Evolutionary conservation across 192 early-diverging fungal genomes (phyloP).

Genomic region (Linnemannia exigua): DNA sequence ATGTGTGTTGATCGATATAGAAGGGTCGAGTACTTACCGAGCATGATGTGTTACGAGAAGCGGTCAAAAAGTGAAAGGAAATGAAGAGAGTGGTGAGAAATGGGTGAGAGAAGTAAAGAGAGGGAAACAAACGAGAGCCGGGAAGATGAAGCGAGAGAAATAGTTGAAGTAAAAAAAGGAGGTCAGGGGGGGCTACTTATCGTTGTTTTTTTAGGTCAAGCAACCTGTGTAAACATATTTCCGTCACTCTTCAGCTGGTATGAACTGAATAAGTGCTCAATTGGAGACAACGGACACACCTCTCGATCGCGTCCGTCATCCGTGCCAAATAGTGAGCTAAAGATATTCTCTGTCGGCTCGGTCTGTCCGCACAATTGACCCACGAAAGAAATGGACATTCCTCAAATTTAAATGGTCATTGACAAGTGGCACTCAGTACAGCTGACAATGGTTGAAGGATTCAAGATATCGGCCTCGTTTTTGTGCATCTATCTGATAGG

Average conservation of each 20-base stretch:
- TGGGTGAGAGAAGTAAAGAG: not conserved
- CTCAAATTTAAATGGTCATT: too few species aligned
- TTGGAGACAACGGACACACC: not conserved
- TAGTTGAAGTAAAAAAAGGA: not conserved
- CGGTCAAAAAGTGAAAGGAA: not conserved
- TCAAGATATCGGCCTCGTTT: too few species aligned
- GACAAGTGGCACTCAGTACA: too few species aligned
- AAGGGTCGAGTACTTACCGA: constrained; percentile 12
- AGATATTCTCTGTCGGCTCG: too few species aligned
- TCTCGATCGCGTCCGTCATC: not conserved
- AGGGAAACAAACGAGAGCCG: constrained; percentile 8
- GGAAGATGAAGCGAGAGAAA: too few species aligned
- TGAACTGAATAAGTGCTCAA: not conserved
- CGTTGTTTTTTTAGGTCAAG: not conserved
- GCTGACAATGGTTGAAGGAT: too few species aligned
- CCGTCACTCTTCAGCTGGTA: not conserved
- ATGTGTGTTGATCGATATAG: not conserved
- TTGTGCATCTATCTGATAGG: too few species aligned
- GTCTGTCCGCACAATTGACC: too few species aligned
- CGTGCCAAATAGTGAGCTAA: too few species aligned
- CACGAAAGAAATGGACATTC: too few species aligned
- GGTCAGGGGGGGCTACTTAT: not conserved
- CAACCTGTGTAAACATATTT: not conserved
- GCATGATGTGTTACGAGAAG: not conserved
- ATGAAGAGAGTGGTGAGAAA: not conserved